Percentiles rank a stretch among this genome's conserved stretches.
Evolutionary conservation across 495 filamentous ascomycete species (phyloP).

Genomic region (Penicillium cosmopolitanum): DNA sequence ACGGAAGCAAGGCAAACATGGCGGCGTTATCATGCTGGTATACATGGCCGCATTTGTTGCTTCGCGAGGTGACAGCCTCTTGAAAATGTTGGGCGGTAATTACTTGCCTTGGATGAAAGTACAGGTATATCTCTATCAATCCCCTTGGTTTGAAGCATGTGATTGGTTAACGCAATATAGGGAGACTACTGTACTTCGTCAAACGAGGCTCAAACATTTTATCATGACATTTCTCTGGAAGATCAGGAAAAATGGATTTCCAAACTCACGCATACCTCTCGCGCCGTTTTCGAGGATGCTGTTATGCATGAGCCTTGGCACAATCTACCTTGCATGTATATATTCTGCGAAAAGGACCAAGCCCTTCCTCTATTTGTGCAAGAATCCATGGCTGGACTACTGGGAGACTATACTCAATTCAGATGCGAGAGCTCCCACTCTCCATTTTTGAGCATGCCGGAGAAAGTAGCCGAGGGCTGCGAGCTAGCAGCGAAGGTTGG

Average conservation of each 20-base stretch:
- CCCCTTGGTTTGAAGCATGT: neutral
- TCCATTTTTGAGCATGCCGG: slow-evolving; percentile 28
- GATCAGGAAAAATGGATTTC: slow-evolving; percentile 22
- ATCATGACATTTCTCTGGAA: slow-evolving; percentile 30
- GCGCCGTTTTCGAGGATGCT: slow-evolving; percentile 18
- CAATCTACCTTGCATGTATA: slow-evolving; percentile 48
- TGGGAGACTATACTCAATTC: slow-evolving; percentile 17
- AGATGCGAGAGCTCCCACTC: slow-evolving; percentile 23
- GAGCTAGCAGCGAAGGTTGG: slow-evolving; percentile 17
- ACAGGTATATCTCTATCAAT: slow-evolving; percentile 12
- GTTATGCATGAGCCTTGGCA: slow-evolving; percentile 49
- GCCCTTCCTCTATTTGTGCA: slow-evolving; percentile 39
- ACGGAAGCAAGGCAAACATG: slow-evolving; percentile 28
- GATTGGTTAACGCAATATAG: neutral
- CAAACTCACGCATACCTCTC: slow-evolving; percentile 22
- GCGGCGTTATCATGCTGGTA: slow-evolving; percentile 46
- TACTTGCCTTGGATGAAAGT: slow-evolving; percentile 26
- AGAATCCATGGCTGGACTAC: slow-evolving; percentile 24
- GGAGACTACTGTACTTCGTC: slow-evolving; percentile 7
- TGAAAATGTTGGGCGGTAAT: slow-evolving; percentile 25
- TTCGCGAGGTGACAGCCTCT: slow-evolving; percentile 26
- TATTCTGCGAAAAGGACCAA: slow-evolving; percentile 50
- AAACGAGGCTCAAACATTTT: slow-evolving; percentile 19
- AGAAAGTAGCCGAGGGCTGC: slow-evolving; percentile 22
- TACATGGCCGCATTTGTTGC: slow-evolving; percentile 41